A percentile compares a stretch with the other conserved stretches of the same genome.
Conservation (phyloP, 805 yeast species). For the Kregervanrija fluxuum region DNA sequence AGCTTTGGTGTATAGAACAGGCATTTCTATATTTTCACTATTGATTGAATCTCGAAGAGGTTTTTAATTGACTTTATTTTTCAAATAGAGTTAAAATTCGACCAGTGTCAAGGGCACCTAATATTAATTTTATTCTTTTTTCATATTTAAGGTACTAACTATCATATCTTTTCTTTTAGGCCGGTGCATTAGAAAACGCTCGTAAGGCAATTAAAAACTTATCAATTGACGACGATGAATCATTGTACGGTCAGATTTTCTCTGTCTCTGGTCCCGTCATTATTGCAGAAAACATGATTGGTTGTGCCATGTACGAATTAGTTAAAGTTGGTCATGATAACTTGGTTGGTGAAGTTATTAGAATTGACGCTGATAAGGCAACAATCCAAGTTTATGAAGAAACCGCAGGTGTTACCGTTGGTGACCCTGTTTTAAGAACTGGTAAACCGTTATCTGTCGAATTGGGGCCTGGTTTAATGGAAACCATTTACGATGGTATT, state of each 20-base stretch:
- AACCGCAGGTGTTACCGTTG: conserved; percentile 98
- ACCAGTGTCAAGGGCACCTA: too few species aligned
- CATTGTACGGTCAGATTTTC: conserved; percentile 80
- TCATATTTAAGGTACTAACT: conserved; percentile 4
- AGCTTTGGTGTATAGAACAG: too few species aligned
- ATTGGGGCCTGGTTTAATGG: conserved; percentile 99
- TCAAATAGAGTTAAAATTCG: too few species aligned
- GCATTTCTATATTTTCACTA: too few species aligned
- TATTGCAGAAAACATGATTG: conserved; percentile 97
- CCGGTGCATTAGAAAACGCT: conserved; percentile 96
- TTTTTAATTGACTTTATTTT: too few species aligned
- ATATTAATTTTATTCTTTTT: too few species aligned
- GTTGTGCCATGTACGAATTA: conserved; percentile 99
- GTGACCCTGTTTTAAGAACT: conserved; percentile 97
- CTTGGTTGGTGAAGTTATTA: conserved; percentile 96
- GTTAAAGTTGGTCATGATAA: conserved; percentile 97
- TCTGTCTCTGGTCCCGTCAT: conserved; percentile 98
- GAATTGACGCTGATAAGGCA: conserved; percentile 94
- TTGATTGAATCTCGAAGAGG: too few species aligned
- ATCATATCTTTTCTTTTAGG: conserved; percentile 41
- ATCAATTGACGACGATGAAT: conserved; percentile 74
- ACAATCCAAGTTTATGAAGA: conserved; percentile 99
- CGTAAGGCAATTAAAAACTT: conserved; percentile 87
- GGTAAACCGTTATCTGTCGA: conserved; percentile 99
- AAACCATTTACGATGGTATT: conserved; percentile 98